These are phyloP conservation scores for Coemansia sp. DNA, from an alignment of 192 early-diverging fungal genomes.

Conservation along the genomic window DNA sequence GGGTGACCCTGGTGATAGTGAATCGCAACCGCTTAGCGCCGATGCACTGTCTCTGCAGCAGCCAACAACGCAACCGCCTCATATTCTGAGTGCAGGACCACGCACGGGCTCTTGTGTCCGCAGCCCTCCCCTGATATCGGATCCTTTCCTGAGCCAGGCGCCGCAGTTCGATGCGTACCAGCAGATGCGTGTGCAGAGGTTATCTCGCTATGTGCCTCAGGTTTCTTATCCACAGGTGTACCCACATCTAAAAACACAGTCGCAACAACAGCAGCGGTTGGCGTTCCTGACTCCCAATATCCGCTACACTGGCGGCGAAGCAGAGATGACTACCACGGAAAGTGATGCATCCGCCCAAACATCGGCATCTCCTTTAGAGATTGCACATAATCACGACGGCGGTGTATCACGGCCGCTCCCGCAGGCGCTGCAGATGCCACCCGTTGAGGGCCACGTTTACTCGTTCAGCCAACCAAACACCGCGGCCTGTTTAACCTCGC, in stretches of 20 bases:
- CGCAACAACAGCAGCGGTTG: neutral
- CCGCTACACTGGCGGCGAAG: conserved; percentile 1
- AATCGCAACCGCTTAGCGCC: conserved; percentile 6
- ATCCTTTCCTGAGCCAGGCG: conserved; percentile 25
- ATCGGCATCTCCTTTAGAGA: conserved; percentile 16
- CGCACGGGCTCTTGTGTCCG: conserved; percentile 11
- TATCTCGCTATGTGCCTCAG: conserved; percentile 28
- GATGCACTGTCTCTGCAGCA: conserved; percentile 4
- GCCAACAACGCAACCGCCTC: conserved; percentile 13
- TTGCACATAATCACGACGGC: conserved; percentile 10
- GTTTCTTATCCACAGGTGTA: neutral
- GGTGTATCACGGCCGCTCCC: neutral
- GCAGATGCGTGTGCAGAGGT: conserved; percentile 30
- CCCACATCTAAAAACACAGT: neutral
- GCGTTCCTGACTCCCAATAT: neutral
- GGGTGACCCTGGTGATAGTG: neutral
- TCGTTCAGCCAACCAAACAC: conserved; percentile 15
- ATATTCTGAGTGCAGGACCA: conserved; percentile 14
- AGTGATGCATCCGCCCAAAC: neutral
- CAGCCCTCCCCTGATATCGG: conserved; percentile 9
- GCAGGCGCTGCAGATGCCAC: neutral
- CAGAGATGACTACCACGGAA: neutral
- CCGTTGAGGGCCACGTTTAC: neutral
- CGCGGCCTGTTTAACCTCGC: neutral
- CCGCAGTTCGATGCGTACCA: conserved; percentile 44